Percentiles rank a stretch among this genome's conserved stretches.
phyloP scores from a whole-genome alignment of 495 filamentous ascomycete genomes.

The Friedmanniomyces endolithicus region DNA sequence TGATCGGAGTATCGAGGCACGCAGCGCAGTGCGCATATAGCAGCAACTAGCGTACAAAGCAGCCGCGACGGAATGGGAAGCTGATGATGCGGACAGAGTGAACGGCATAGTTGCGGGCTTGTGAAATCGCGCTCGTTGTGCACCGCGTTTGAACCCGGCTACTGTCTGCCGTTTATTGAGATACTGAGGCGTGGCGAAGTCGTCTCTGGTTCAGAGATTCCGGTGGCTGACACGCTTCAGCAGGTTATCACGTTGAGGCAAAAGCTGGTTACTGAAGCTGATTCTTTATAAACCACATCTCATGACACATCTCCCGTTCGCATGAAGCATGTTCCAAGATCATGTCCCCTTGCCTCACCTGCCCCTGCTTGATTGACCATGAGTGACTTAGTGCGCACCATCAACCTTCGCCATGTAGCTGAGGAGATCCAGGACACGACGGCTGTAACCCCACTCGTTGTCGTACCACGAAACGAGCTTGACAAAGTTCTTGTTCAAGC shows the following conservation, averaged over 20 bases:
- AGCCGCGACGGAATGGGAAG: too few species aligned
- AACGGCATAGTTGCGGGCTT: too few species aligned
- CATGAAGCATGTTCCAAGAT: background rate
- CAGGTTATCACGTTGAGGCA: background rate
- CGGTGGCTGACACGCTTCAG: background rate
- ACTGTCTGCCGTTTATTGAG: too few species aligned
- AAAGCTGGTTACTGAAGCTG: background rate
- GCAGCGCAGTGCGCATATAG: too few species aligned
- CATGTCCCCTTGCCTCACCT: background rate
- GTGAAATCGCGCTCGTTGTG: too few species aligned
- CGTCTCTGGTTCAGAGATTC: too few species aligned
- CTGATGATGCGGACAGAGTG: too few species aligned
- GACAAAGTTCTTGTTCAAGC: conserved; percentile 95
- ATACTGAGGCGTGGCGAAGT: too few species aligned
- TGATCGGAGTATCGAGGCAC: too few species aligned
- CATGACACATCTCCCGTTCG: background rate
- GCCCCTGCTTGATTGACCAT: background rate
- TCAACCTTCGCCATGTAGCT: conserved; percentile 88
- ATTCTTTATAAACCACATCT: background rate
- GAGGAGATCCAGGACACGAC: conserved; percentile 94
- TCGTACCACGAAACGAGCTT: conserved; percentile 99
- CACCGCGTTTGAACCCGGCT: too few species aligned
- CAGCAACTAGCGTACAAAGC: too few species aligned
- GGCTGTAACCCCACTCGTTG: conserved; percentile 94
- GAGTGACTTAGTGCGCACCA: conserved; percentile 29